phyloP scores from a whole-genome alignment of 495 filamentous ascomycete genomes.

The Massariosphaeria phaeospora region DNA sequence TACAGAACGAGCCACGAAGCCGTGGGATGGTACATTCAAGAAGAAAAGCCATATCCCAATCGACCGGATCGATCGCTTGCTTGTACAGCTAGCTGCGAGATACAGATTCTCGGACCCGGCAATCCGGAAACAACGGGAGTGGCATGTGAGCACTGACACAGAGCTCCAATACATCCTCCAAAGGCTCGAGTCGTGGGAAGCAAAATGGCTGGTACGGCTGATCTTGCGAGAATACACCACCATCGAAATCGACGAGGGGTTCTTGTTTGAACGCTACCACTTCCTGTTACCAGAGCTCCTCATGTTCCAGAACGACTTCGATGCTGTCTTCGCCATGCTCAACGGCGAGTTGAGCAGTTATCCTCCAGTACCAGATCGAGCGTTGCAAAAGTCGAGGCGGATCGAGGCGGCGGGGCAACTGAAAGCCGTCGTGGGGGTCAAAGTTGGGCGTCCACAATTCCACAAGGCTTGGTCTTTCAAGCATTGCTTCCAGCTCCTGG shows the following conservation, averaged over 20 bases:
- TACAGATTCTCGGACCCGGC: constrained; percentile 25
- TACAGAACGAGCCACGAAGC: constrained; percentile 3
- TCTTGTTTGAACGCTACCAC: constrained; percentile 40
- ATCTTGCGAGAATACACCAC: constrained; percentile 71
- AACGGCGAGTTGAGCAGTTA: constrained; percentile 42
- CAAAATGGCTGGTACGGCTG: constrained; percentile 83
- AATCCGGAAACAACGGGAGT: constrained; percentile 9
- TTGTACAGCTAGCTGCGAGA: constrained; percentile 20
- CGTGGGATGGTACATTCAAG: constrained; percentile 25
- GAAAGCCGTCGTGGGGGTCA: constrained; percentile 62
- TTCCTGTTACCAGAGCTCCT: constrained; percentile 53
- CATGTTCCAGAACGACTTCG: constrained; percentile 60
- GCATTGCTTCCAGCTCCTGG: constrained; percentile 61
- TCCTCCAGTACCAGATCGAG: constrained; percentile 42
- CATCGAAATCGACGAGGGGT: constrained; percentile 48
- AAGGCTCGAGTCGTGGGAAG: constrained; percentile 66
- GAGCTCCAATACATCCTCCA: constrained; percentile 4
- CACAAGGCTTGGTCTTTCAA: constrained; percentile 72
- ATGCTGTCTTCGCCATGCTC: constrained; percentile 48
- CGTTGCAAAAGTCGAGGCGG: constrained; percentile 37
- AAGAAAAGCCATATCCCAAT: constrained; percentile 4
- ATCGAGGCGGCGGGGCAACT: constrained; percentile 48
- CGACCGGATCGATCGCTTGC: constrained; percentile 7
- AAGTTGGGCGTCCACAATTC: constrained; percentile 68
- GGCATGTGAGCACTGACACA: constrained; percentile 1